Evolutionary conservation across 129 eudicot species (phyloP), one percentile per base, ranked within the genome.

Genomic region (Heracleum sosnowskyi): DNA sequence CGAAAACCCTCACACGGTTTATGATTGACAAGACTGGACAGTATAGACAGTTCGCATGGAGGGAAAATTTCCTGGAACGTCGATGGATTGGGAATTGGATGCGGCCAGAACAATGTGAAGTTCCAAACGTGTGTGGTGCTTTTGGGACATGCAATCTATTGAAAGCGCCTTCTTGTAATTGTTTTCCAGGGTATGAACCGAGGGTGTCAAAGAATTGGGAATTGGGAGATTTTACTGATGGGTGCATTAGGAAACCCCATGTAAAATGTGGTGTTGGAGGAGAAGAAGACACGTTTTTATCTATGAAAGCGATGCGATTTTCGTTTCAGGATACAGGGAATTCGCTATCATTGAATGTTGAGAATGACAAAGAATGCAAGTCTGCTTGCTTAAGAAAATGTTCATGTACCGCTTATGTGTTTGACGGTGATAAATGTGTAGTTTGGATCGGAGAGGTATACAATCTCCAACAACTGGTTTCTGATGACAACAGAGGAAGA

Each of bases 171-270:
- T 62, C 73, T 44, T 81, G 77, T 76, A 69, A 35, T 26, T 82
- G 85, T 70, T 60, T 82, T 9, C 51, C 28, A 73, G 85, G 82
- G 33, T 82, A 78, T 64, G 76, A 82, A 53, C 87, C 80, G 26
- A 78, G 24, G 69, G 28, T 33, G 34, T 76, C 69, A 9, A 26
- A 81, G 22, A 60, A 78, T 49, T 84, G 85, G 87, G 77, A 51
- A 7, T 47, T 55, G 22, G 78, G 46, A 5, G 87, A 84, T 69
- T 72, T 80, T 69, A 28, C 87, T 17, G 62, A 77, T 29, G 87
- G 87, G 37, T 84, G 87, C 44, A 18, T 68, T 29, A 80, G 75
- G 40, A 81, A 42, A 42, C 42, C 10, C 64, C 69, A 60, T 81
- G 66, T 81, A 40, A 26, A 41, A 13, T 82, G 79, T 55, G 37